These are phyloP conservation scores for Gloeophyllum trabeum DNA, from an alignment of 768 basidiomycete genomes.

Conservation along the genomic window DNA sequence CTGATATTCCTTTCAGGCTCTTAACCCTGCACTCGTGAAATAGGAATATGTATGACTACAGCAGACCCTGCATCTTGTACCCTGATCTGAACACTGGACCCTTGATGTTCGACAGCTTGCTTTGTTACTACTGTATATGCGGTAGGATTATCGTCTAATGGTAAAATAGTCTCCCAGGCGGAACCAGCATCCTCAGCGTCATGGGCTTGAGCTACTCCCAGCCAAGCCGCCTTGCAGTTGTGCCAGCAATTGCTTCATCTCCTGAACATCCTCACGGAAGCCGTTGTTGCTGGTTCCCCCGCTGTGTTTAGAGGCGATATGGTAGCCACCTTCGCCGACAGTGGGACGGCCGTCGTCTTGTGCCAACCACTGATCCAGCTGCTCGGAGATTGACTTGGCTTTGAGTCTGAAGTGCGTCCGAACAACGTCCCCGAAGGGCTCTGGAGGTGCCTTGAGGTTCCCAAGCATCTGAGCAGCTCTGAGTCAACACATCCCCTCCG, in stretches of 20 bases:
- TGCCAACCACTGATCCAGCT: slow-evolving; percentile 71
- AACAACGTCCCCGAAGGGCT: slow-evolving; percentile 81
- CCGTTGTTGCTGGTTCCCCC: slow-evolving; percentile 33
- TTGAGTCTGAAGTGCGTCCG: slow-evolving; percentile 88
- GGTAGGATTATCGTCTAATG: too few relatives aligned
- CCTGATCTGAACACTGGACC: too few relatives aligned
- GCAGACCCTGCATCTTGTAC: too few relatives aligned
- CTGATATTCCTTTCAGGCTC: too few relatives aligned
- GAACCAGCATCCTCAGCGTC: too few relatives aligned
- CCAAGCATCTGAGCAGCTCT: slow-evolving; percentile 59
- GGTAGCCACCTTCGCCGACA: slow-evolving; percentile 38
- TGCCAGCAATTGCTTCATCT: slow-evolving; percentile 50
- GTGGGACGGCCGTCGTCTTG: slow-evolving; percentile 64
- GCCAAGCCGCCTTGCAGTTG: slow-evolving; percentile 9
- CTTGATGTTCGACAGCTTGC: too few relatives aligned
- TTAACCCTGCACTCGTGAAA: too few relatives aligned
- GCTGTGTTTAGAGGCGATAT: not conserved
- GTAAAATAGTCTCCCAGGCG: too few relatives aligned
- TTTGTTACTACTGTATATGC: too few relatives aligned
- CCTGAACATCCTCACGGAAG: slow-evolving; percentile 59
- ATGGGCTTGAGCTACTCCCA: too few relatives aligned
- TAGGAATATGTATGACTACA: too few relatives aligned
- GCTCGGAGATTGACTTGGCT: slow-evolving; percentile 50
- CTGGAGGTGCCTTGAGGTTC: slow-evolving; percentile 70
- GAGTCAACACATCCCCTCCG: not conserved